A percentile compares a stretch with the other conserved stretches of the same genome.
Conservation (phyloP, 306 rosid species). For the Prunus persica region DNA sequence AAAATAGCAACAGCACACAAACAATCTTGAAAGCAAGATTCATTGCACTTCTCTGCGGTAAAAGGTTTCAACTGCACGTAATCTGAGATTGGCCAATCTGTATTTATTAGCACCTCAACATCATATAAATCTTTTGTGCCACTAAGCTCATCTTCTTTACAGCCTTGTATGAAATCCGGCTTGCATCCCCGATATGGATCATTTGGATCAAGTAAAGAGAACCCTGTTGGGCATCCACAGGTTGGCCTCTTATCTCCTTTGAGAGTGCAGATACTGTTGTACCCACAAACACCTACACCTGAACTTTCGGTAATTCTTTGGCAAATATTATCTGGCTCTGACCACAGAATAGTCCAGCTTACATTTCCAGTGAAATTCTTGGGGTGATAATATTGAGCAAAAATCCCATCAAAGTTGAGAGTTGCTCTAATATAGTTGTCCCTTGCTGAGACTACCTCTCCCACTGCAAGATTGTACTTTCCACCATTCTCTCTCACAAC, state of each 20-base stretch:
- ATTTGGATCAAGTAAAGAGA: conserved; percentile 22
- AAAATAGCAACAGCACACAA: conserved; percentile 32
- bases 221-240: conserved; percentile 29
- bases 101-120: conserved; percentile 15
- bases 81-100: conserved; percentile 35
- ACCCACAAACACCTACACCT: conserved; percentile 46
- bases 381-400: conserved; percentile 28
- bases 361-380: conserved; percentile 13
- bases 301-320: neutral
- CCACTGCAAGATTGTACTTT: neutral
- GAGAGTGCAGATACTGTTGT: conserved; percentile 41
- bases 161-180: conserved; percentile 21
- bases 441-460: neutral
- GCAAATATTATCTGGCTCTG: neutral
- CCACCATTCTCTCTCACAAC: conserved; percentile 27
- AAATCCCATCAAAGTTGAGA: conserved; percentile 50
- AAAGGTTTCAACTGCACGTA: conserved; percentile 3
- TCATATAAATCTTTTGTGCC: conserved; percentile 1
- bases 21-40: conserved; percentile 35
- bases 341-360: conserved; percentile 18
- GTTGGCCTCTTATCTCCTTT: conserved; percentile 21
- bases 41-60: conserved; percentile 18
- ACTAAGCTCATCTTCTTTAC: conserved; percentile 20
- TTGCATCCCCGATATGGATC: conserved; percentile 27
- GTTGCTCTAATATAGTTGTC: conserved; percentile 38